Evolutionary conservation across 129 eudicot species (phyloP).

Genomic region (Rutidosis leptorrhynchoides): DNA sequence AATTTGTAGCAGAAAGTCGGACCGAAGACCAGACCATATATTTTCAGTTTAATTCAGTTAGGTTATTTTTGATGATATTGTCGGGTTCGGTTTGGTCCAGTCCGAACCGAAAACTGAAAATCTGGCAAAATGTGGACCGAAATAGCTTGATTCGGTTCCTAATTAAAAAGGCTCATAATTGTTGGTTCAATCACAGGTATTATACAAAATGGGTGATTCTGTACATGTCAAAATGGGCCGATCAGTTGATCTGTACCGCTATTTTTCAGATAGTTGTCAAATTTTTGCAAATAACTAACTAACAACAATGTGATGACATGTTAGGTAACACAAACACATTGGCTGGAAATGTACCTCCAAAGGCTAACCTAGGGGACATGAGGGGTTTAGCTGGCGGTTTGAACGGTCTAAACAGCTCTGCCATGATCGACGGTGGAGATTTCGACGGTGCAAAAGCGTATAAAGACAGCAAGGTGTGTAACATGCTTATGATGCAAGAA

Average conservation of each 20-base stretch:
- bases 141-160: too few species aligned
- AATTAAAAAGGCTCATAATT: too few species aligned
- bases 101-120: too few species aligned
- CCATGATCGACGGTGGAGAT: constrained; percentile 86
- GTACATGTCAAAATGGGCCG: background rate
- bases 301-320: constrained; percentile 9
- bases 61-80: too few species aligned
- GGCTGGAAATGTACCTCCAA: constrained; percentile 91
- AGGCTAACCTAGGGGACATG: constrained; percentile 82
- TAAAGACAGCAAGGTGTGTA: constrained; percentile 90
- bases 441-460: constrained; percentile 92
- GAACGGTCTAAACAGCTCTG: constrained; percentile 71
- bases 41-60: too few species aligned
- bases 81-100: too few species aligned
- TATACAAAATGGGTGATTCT: background rate
- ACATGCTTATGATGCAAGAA: constrained; percentile 95
- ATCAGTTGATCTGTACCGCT: background rate
- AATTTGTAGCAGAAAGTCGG: too few species aligned
- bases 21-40: too few species aligned
- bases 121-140: too few species aligned
- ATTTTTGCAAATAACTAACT: too few species aligned
- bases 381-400: constrained; percentile 74
- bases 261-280: too few species aligned
- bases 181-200: too few species aligned
- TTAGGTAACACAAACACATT: constrained; percentile 79